Evolutionary conservation across 2,329 filamentous ascomycete genomes (phyloP).

Genomic region (Lizonia empirigonia): DNA sequence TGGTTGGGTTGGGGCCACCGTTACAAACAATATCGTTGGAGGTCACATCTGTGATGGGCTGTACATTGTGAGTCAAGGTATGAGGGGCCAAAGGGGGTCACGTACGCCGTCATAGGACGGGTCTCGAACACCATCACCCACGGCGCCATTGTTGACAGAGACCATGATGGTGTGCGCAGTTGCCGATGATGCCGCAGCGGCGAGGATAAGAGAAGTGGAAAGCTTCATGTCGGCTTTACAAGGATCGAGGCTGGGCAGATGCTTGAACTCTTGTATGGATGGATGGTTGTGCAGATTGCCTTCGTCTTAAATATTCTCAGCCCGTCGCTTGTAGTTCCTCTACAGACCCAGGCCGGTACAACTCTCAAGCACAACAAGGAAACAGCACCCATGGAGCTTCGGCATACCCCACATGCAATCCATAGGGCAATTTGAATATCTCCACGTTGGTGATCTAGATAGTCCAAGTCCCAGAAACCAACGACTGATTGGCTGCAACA

Average conservation of each 20-base stretch:
- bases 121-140: constrained; percentile 59
- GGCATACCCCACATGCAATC: background rate
- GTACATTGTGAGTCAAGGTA: constrained; percentile 41
- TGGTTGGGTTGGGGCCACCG: constrained; percentile 58
- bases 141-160: constrained; percentile 54
- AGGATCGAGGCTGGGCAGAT: background rate
- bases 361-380: no score
- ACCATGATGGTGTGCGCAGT: constrained; percentile 60
- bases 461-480: background rate
- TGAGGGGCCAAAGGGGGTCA: background rate
- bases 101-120: constrained; percentile 48
- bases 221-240: constrained; percentile 37
- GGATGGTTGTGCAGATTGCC: background rate
- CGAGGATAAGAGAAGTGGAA: constrained; percentile 30
- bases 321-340: background rate
- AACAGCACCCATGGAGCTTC: background rate
- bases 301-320: background rate
- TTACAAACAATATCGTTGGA: constrained; percentile 64
- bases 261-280: background rate
- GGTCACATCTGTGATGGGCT: constrained; percentile 60
- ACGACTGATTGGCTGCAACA: background rate
- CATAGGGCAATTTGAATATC: no score
- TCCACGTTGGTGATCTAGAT: background rate
- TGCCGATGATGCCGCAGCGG: constrained; percentile 42
- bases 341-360: background rate